Base-by-base conservation (phyloP, 148 eudicot genomes). In the Pharnaceum exiguum region DNA sequence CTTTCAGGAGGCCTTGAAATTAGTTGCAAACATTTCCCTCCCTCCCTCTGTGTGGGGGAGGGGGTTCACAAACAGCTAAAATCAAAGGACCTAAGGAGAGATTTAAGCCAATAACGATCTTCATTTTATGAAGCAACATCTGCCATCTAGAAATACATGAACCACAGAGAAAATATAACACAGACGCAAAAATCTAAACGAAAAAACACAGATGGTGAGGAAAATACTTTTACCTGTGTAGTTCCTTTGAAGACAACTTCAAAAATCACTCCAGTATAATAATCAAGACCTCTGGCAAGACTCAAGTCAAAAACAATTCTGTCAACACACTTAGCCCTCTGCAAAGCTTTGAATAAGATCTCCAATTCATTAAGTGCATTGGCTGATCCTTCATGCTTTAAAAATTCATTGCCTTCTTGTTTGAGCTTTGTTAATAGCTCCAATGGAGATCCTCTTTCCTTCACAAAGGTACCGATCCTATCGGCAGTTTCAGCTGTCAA, bases 251-350 rank as follows among this genome's bases (percentile, higher is more conserved):
- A 84, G 67, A 80, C 91, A 71, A 91, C 95, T 78, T 94, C 99
- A 60, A 70, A 94, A 71, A 94, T 80, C 72, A 94, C 91, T 44
- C 99, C 99, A 33, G 96, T 94, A 60, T 94, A 94, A 67, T 94
- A 94, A 54, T 94, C 99, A 63, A 94, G 95, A 52, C 99, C 99
- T 72, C 99, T 82, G 48, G 96, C 99, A 68, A 94, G 91, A 69
- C 99, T 89, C 68, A 94, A 59, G 77, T 94, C 99, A 55, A 94
- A 84, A 60, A 89, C 84, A 45, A 94, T 79, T 74, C 70, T 94
- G 71, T 72, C 78, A n/a, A 86, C 49, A 43, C 93, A 84, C 45
- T 79, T 77, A 19, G 91, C 61, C 63, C 63, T 82, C 44, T 83
- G 85, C 60, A 86, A 67, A 24, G 87, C 82, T 71, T 76, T 80